A percentile compares a stretch with the other conserved stretches of the same genome.
Conservation (phyloP, 164 flowering plant genomes). For the Buxus sempervirens region DNA sequence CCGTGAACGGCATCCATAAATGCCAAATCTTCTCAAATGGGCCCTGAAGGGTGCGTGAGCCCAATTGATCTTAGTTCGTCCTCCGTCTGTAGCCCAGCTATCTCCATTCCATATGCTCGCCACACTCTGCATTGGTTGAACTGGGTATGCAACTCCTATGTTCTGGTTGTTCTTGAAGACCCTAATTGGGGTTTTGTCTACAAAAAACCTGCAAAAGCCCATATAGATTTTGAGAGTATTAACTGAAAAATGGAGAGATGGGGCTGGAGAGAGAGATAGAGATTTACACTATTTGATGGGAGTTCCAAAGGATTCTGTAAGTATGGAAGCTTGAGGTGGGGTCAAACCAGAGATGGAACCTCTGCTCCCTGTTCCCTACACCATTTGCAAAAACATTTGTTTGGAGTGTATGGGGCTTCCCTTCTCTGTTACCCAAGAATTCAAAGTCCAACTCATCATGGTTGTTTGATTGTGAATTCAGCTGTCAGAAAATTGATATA, state of each 20-base stretch:
- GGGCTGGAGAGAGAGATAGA: background rate
- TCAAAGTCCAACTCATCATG: conserved; percentile 84
- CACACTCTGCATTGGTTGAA: conserved; percentile 43
- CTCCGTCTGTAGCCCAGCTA: conserved; percentile 73
- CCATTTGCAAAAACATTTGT: conserved; percentile 66
- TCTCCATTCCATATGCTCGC: conserved; percentile 71
- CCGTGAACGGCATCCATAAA: conserved; percentile 40
- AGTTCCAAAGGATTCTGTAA: conserved; percentile 69
- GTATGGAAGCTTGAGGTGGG: conserved; percentile 51
- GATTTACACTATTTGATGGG: conserved; percentile 52
- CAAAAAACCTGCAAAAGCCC: conserved; percentile 43
- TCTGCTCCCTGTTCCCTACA: conserved; percentile 56
- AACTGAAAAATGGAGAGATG: too few relatives aligned
- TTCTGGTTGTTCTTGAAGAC: conserved; percentile 49
- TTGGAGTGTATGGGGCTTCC: conserved; percentile 47
- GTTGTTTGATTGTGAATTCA: conserved; percentile 25
- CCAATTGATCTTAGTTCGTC: conserved; percentile 51
- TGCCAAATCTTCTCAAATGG: conserved; percentile 34
- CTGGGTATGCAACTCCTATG: conserved; percentile 50
- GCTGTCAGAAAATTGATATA: conserved; percentile 23
- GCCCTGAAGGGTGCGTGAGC: conserved; percentile 53
- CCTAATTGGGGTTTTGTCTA: conserved; percentile 62
- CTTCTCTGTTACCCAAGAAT: conserved; percentile 66
- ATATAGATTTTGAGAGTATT: background rate
- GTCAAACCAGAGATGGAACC: conserved; percentile 59